These are phyloP conservation scores for Monosporascus sp. DNA, from an alignment of 2,329 filamentous ascomycete genomes.

Conservation along the genomic window DNA sequence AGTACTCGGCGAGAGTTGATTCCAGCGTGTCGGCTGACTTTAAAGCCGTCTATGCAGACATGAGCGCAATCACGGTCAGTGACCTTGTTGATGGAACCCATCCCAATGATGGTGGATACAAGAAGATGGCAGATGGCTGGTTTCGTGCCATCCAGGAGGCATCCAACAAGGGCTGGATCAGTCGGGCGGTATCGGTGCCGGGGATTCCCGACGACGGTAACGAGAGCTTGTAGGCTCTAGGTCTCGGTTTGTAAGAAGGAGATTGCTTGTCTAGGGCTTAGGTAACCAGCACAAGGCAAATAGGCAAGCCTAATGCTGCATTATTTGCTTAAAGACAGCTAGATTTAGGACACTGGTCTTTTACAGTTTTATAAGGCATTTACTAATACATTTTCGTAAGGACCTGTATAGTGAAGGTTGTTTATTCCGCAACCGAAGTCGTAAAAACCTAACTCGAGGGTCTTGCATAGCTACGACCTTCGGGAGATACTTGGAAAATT, in stretches of 20 bases:
- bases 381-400: too few species aligned
- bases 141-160: conserved; percentile 23
- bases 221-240: neutral
- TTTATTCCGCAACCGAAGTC: too few species aligned
- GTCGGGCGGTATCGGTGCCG: neutral
- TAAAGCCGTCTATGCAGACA: conserved; percentile 34
- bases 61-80: conserved; percentile 22
- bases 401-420: too few species aligned
- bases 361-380: too few species aligned
- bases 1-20: conserved; percentile 67
- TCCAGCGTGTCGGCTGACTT: neutral
- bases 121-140: conserved; percentile 37
- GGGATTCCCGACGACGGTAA: neutral
- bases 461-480: too few species aligned
- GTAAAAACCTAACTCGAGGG: too few species aligned
- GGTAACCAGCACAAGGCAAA: neutral
- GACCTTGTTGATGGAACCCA: conserved; percentile 35
- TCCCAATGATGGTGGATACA: conserved; percentile 32
- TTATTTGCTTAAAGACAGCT: too few species aligned
- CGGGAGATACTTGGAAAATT: too few species aligned
- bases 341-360: too few species aligned
- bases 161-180: conserved; percentile 16
- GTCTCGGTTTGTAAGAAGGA: neutral
- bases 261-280: neutral
- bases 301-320: neutral